Conservation (phyloP, 345 rosid species). For the Salix udensis region DNA sequence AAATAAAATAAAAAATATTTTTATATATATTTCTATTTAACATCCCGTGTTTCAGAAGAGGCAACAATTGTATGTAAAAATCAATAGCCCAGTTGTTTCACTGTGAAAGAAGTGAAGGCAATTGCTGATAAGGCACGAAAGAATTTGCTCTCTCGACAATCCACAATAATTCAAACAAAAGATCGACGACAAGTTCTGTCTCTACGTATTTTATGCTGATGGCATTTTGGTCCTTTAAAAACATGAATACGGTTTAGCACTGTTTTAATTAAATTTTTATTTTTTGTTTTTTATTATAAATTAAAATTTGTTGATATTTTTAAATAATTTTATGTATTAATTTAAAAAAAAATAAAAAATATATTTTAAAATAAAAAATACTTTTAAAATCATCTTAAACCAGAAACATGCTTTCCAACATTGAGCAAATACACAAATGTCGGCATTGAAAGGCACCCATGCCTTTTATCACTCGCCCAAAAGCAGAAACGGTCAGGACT, state of each 20-base stretch:
- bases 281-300: too few relatives aligned
- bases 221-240: background rate
- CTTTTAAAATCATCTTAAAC: too few relatives aligned
- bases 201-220: too few relatives aligned
- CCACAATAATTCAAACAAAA: background rate
- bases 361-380: too few relatives aligned
- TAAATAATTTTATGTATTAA: too few relatives aligned
- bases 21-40: too few relatives aligned
- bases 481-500: constrained; percentile 13
- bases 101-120: background rate
- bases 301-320: too few relatives aligned
- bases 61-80: background rate
- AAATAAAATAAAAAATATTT: too few relatives aligned
- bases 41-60: background rate
- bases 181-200: background rate
- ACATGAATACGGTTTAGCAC: background rate
- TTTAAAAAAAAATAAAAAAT: too few relatives aligned
- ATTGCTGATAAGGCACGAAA: background rate
- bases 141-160: background rate
- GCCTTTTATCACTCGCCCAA: constrained; percentile 21
- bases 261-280: too few relatives aligned
- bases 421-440: background rate
- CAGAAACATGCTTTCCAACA: background rate
- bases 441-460: constrained; percentile 14
- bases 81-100: background rate